phyloP scores from a whole-genome alignment of 1,284 basidiomycete species.

The Agaricales sp. region DNA sequence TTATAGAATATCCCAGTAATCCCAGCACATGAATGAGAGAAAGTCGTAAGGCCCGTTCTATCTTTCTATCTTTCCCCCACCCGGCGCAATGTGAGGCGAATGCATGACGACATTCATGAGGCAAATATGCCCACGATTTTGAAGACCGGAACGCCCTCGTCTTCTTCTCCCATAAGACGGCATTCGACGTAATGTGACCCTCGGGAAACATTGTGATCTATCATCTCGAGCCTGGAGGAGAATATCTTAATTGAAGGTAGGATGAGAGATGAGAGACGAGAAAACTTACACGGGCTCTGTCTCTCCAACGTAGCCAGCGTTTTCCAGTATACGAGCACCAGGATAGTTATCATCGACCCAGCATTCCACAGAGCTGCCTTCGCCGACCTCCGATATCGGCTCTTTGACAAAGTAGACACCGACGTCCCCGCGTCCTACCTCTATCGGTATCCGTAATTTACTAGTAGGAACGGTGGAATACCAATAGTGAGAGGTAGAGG shows the following conservation, averaged over 20 bases:
- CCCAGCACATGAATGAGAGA: background rate
- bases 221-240: conserved; percentile 51
- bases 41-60: background rate
- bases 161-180: conserved; percentile 71
- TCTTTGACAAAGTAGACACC: conserved; percentile 71
- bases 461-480: conserved; percentile 72
- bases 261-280: conserved; percentile 8
- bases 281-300: conserved; percentile 44
- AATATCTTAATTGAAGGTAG: conserved; percentile 8
- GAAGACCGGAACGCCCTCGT: conserved; percentile 62
- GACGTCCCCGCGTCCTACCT: conserved; percentile 68
- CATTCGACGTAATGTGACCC: conserved; percentile 87
- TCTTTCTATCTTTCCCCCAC: background rate
- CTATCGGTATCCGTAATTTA: conserved; percentile 66
- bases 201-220: conserved; percentile 66
- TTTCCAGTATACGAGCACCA: conserved; percentile 53
- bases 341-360: conserved; percentile 79
- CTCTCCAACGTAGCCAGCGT: conserved; percentile 42
- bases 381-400: conserved; percentile 38
- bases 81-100: background rate
- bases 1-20: background rate
- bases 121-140: conserved; percentile 80
- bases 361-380: conserved; percentile 62
- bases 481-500: conserved; percentile 69
- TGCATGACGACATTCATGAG: background rate